Evolutionary conservation across 192 early-diverging fungal species (phyloP), one percentile per base, ranked within the genome.

Genomic region (Podila epigama): DNA sequence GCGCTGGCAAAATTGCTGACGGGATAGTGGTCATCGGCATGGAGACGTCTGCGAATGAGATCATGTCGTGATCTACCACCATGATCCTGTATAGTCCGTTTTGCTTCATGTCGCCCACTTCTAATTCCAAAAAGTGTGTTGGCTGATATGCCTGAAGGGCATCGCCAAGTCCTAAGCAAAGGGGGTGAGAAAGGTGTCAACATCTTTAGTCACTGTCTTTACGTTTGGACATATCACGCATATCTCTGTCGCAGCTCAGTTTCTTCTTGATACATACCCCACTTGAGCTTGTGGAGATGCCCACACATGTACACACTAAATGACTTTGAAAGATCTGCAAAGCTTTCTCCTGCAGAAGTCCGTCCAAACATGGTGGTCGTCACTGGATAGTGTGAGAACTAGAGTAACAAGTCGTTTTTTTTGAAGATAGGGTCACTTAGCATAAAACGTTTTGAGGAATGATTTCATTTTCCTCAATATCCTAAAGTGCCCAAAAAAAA

Each of bases 91-190:
- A 96, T n/a, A 89, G 53, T 1, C 90, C 94, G 73, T 97, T 93
- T 59, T 90, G 85, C 81, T 97, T 97, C 84, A 97, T 87, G 56
- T 97, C 96, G 25, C 87, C 93, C 11, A 97, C 75, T 82, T 97
- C 95, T 16, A 97, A 82, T 80, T 97, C 92, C 66, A 93, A 79
- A 51, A 84, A 89, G 53, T 89, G 83, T n/a, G 82, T 80, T 10
- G 85, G 79, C 59, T 89, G 80, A 71, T 93, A 92, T 27, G 88
- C 75, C 75, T 92, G 85, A 61, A 93, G 79, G 34, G 82, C 75
- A 50, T 86, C 81, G 51, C 89, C 84, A 13, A 87, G 60, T 13
- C 86, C 84, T 83, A 69, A 25, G 15, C 22, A 44, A 32, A 15
- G 2, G 2, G 15, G 36, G 4, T 4, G 28, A 18, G 6, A 40